phyloP scores from a whole-genome alignment of 1,284 basidiomycete genomes.

The Microbotryum intermedium region DNA sequence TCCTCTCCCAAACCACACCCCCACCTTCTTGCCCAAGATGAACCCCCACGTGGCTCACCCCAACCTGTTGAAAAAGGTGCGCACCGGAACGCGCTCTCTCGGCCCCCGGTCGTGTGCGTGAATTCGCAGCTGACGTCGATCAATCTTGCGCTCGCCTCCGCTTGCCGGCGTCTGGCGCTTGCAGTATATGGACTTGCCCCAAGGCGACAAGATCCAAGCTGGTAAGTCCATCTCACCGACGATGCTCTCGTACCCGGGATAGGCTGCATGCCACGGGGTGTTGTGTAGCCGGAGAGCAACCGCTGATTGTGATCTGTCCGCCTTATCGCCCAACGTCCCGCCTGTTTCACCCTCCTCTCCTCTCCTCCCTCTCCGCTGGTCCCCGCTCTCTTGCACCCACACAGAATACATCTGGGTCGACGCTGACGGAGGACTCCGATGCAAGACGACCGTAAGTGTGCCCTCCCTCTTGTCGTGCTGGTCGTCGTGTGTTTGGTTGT shows the following conservation, averaged over 20 bases:
- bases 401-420: slow-evolving; percentile 76
- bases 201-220: slow-evolving; percentile 81
- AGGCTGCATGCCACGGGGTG: neutral
- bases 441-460: slow-evolving; percentile 63
- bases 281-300: neutral
- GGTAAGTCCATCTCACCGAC: slow-evolving; percentile 36
- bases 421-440: slow-evolving; percentile 81
- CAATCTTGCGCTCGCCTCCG: neutral
- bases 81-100: neutral
- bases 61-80: slow-evolving; percentile 11
- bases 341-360: slow-evolving; percentile 10
- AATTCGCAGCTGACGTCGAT: neutral
- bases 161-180: neutral
- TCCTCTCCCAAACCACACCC: too few relatives aligned
- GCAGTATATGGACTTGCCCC: slow-evolving; percentile 32
- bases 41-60: slow-evolving; percentile 11
- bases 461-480: neutral
- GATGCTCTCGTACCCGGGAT: neutral
- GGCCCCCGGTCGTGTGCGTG: neutral
- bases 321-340: neutral
- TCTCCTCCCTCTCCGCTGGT: slow-evolving; percentile 7
- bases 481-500: too few relatives aligned
- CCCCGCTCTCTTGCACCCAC: slow-evolving; percentile 43
- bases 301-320: neutral
- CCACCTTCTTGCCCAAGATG: slow-evolving; percentile 1